Base-by-base conservation (phyloP, 192 early-diverging fungal species). In the Linnemannia elongata region DNA sequence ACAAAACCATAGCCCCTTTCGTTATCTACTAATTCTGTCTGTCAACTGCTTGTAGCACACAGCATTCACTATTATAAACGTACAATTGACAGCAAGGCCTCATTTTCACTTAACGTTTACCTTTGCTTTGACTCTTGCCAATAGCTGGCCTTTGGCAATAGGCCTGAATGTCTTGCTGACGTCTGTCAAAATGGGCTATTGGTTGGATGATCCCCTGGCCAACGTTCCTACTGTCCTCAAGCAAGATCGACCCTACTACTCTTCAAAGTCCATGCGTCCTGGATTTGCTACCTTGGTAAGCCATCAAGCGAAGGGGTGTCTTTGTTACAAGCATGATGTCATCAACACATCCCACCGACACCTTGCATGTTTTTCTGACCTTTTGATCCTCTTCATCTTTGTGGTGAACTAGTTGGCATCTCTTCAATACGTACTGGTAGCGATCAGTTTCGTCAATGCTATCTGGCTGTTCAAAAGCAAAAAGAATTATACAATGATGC, bases 401-500 rank as follows among this genome's bases (percentile, higher is more conserved):
- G 30, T 27, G n/a, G 30, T 15, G 3, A 15, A 27, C 49, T 52
- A 87, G 85, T 47, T 78, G 8, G 49, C 72, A 38, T 77, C 54
- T 22, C 45, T 87, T 4, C 79, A 87, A 35, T 78, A 77, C 22
- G 69, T 81, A n/a, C n/a, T 87, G 24, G 69, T 87, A 47, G 76
- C 71, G 15, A 76, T 81, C 72, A 87, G 85, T 44, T 57, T 87
- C 33, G 1, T 74, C 4, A 87, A 87, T 60, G 70, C 85, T 1
- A 15, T 81, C 15, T 87, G 85, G 85, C 76, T 87, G 33, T 81
- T 87, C n/a, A 75, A 55, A 15, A 87, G 85, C 76, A 87, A 78
- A 69, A 87, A 78, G n/a, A 81, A 80, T 18, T 87, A 87, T 68
- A 81, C 75, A n/a, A 75, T 87, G 79, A 38, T 78, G 75, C 38